Evolutionary conservation across 352 stramenopile genomes (phyloP).

Genomic region (Achlya hypogyna): DNA sequence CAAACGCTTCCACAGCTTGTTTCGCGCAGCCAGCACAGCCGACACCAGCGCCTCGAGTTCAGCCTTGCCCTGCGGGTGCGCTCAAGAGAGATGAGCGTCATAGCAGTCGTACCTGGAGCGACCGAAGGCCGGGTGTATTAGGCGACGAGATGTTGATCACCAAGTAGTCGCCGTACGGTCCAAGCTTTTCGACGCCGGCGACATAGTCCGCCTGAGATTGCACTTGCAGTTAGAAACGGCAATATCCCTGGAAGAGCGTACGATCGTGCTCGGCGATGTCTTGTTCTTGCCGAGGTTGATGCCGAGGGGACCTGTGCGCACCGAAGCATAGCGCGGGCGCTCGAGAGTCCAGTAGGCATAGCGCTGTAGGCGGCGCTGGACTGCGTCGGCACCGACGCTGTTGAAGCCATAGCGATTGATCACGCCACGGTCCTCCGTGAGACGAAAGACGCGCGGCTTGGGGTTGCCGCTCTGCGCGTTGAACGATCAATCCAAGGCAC

Average conservation of each 20-base stretch:
- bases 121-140: slow-evolving; percentile 88
- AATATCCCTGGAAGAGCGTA: slow-evolving; percentile 7
- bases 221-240: too few relatives aligned
- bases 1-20: slow-evolving; percentile 53
- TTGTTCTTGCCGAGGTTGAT: slow-evolving; percentile 99
- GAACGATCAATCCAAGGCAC: background rate
- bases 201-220: slow-evolving; percentile 87
- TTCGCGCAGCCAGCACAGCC: slow-evolving; percentile 54
- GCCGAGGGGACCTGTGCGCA: slow-evolving; percentile 81
- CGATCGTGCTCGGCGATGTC: slow-evolving; percentile 48
- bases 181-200: slow-evolving; percentile 83
- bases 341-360: slow-evolving; percentile 34
- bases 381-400: slow-evolving; percentile 80
- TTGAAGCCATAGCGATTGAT: slow-evolving; percentile 99
- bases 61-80: slow-evolving; percentile 32
- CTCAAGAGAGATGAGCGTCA: background rate
- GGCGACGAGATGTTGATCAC: slow-evolving; percentile 97
- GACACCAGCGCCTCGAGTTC: slow-evolving; percentile 72
- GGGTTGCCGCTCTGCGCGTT: slow-evolving; percentile 74
- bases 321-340: slow-evolving; percentile 24
- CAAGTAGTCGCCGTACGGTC: slow-evolving; percentile 94
- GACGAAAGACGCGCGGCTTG: slow-evolving; percentile 94
- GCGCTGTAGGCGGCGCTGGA: slow-evolving; percentile 51
- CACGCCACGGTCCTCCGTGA: slow-evolving; percentile 89
- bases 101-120: slow-evolving; percentile 34